Conservation (phyloP, 179 eudicot genomes). For the Amaranthus tricolor region DNA sequence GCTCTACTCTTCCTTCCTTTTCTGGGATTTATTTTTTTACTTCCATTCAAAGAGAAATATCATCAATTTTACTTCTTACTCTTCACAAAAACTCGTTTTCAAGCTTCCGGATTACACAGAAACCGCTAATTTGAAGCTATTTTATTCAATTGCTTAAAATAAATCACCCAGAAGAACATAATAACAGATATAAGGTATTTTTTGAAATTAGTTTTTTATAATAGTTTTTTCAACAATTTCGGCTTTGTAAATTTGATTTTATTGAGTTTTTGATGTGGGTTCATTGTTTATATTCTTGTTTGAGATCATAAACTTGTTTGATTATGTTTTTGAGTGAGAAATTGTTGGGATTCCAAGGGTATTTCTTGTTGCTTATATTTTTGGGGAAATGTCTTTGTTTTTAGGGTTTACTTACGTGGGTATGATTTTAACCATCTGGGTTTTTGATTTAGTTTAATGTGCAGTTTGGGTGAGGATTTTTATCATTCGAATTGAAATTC, state of each 20-base stretch:
- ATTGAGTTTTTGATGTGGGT: background rate
- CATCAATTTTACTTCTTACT: no score
- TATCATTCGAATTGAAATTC: background rate
- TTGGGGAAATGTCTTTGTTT: background rate
- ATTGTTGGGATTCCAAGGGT: background rate
- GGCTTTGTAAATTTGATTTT: background rate
- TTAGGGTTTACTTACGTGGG: constrained; percentile 15
- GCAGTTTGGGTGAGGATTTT: background rate
- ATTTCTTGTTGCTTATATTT: background rate
- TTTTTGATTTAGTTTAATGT: background rate
- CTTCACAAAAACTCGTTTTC: no score
- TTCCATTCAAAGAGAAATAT: no score
- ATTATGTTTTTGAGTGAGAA: background rate
- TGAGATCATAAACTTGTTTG: background rate
- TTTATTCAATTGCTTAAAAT: background rate
- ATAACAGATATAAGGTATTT: background rate
- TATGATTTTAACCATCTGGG: background rate
- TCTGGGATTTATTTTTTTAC: no score
- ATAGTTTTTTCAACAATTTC: background rate
- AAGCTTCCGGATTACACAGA: no score
- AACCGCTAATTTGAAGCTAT: background rate
- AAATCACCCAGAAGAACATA: no score
- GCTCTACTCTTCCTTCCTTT: no score
- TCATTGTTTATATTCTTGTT: background rate
- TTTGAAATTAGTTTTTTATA: background rate